Evolutionary conservation across 805 yeast genomes (phyloP).

Genomic region (Candida oleophila): DNA sequence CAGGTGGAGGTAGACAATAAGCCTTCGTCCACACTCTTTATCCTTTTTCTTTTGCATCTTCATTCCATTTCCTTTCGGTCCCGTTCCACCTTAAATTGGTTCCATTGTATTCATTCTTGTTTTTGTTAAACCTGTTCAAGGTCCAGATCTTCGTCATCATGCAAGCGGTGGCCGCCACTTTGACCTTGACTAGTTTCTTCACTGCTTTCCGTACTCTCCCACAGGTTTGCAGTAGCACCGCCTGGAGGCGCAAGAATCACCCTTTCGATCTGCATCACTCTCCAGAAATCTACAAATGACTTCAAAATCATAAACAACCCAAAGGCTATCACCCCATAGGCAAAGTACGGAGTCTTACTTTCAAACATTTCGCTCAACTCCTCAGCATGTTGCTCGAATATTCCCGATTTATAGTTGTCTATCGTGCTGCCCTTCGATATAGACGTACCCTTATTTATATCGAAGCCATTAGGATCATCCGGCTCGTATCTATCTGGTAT

Average conservation of each 20-base stretch:
- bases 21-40: no score
- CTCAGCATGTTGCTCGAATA: constrained; percentile 17
- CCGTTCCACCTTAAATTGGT: no score
- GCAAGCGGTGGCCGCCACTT: constrained; percentile 1
- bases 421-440: constrained; percentile 23
- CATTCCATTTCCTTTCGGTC: background rate
- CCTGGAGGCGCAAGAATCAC: constrained; percentile 51
- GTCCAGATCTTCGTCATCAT: constrained; percentile 1
- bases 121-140: background rate
- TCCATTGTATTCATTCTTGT: background rate
- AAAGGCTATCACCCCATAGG: constrained; percentile 60
- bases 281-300: constrained; percentile 67
- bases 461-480: constrained; percentile 31
- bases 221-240: background rate
- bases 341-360: constrained; percentile 48
- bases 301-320: constrained; percentile 68
- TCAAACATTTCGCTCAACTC: constrained; percentile 8
- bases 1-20: no score
- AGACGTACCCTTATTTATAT: constrained; percentile 26
- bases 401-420: constrained; percentile 30
- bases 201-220: constrained; percentile 1
- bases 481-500: constrained; percentile 35
- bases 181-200: constrained; percentile 7
- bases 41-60: background rate
- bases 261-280: constrained; percentile 76